These are phyloP conservation scores for Scopulariopsis brevicaulis DNA, from an alignment of 2,329 filamentous ascomycete genomes.

Conservation along the genomic window DNA sequence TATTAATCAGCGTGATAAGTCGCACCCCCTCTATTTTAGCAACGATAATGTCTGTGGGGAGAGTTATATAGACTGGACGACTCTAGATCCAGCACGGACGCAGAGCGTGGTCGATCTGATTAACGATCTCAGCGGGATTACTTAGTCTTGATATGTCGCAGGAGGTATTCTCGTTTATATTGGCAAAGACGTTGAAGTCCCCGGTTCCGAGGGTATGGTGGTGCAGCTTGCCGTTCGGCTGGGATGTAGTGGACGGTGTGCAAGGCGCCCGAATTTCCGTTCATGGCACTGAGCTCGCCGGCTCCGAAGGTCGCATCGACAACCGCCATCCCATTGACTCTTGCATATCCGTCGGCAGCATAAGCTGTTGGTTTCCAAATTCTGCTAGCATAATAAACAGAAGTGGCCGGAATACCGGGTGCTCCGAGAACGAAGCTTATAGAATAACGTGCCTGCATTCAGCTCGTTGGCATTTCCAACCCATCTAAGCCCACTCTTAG, in stretches of 20 bases:
- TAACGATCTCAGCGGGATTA: conserved; percentile 56
- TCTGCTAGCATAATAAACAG: too few relatives aligned
- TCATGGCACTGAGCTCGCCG: conserved; percentile 62
- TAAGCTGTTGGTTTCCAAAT: conserved; percentile 39
- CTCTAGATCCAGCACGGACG: conserved; percentile 63
- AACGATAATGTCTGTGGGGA: conserved; percentile 71
- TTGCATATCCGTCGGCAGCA: conserved; percentile 70
- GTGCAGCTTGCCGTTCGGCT: conserved; percentile 34
- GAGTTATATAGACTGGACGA: conserved; percentile 71
- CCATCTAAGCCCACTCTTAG: conserved; percentile 47
- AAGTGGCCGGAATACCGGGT: too few relatives aligned
- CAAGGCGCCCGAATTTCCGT: conserved; percentile 63
- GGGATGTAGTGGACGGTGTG: conserved; percentile 34
- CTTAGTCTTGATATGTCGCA: conserved; percentile 61
- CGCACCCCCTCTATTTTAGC: conserved; percentile 65
- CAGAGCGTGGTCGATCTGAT: conserved; percentile 68
- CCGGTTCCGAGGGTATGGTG: conserved; percentile 68
- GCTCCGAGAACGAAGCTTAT: too few relatives aligned
- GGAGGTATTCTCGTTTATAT: conserved; percentile 65
- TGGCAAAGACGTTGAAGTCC: conserved; percentile 71
- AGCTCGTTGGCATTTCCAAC: conserved; percentile 62
- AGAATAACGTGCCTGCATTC: conserved; percentile 46
- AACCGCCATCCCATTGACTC: conserved; percentile 59
- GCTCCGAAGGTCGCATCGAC: conserved; percentile 69
- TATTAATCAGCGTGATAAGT: conserved; percentile 59